These are phyloP conservation scores for Penicillium sp. DNA, from an alignment of 2,329 filamentous ascomycete genomes.

Conservation along the genomic window DNA sequence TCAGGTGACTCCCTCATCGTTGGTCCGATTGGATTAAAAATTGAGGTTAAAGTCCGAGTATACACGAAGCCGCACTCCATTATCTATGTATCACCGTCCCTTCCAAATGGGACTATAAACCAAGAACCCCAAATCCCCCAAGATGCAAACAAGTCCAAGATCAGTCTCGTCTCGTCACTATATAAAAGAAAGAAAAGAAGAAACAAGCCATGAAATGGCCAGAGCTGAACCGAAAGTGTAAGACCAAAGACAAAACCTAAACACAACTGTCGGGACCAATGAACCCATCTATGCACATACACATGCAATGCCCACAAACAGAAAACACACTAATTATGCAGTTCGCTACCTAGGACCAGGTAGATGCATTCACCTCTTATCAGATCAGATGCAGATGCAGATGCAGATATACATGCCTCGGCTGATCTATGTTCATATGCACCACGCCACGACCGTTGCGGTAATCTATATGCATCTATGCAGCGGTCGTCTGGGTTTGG, in stretches of 20 bases:
- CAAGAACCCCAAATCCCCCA: neutral
- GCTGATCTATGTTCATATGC: neutral
- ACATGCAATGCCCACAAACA: neutral
- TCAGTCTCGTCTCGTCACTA: neutral
- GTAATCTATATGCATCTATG: slow-evolving; percentile 5
- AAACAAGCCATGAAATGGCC: neutral
- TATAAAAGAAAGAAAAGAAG: neutral
- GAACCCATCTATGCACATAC: neutral
- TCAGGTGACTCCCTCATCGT: neutral
- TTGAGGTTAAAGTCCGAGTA: too few relatives aligned
- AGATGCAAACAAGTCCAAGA: neutral
- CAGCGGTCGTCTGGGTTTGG: slow-evolving; percentile 11
- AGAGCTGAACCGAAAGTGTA: neutral
- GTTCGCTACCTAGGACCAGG: neutral
- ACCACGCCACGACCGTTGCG: neutral
- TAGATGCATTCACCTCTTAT: slow-evolving; percentile 1
- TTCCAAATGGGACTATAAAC: neutral
- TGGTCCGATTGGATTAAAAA: neutral
- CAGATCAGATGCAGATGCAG: neutral
- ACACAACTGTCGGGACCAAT: neutral
- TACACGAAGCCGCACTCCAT: neutral
- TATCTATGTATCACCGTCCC: neutral
- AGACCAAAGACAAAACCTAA: neutral
- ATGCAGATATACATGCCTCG: neutral
- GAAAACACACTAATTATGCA: neutral